Conservation (phyloP, 768 basidiomycete genomes). For the Kwoniella bestiolae region DNA sequence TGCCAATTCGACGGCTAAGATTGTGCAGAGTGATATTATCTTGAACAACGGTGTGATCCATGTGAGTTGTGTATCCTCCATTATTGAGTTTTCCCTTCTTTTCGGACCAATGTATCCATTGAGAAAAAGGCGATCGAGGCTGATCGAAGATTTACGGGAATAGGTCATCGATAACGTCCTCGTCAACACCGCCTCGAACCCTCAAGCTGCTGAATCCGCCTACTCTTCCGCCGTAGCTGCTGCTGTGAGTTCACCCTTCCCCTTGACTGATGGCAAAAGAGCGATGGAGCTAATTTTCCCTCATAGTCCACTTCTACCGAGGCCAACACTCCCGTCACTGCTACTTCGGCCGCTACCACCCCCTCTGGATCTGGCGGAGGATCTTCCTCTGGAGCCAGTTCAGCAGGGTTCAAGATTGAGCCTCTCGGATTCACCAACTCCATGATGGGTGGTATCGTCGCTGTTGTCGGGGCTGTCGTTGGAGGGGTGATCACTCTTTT, state of each 20-base stretch:
- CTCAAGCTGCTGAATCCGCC: conserved; percentile 54
- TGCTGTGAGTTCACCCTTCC: conserved; percentile 19
- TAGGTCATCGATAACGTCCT: conserved; percentile 57
- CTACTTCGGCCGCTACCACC: conserved; percentile 36
- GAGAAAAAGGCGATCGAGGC: no score
- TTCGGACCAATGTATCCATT: no score
- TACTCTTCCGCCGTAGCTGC: conserved; percentile 36
- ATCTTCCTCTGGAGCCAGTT: conserved; percentile 25
- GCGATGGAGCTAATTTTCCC: no score
- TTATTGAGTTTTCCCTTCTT: no score
- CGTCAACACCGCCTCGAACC: conserved; percentile 55
- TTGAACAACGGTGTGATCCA: conserved; percentile 73
- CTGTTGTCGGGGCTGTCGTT: conserved; percentile 34
- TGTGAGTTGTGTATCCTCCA: no score
- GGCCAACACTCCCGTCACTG: conserved; percentile 38
- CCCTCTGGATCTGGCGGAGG: conserved; percentile 21
- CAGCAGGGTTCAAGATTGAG: conserved; percentile 25
- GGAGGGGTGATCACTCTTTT: conserved; percentile 39
- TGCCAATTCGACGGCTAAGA: conserved; percentile 62
- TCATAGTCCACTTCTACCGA: conserved; percentile 43
- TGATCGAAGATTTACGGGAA: background rate
- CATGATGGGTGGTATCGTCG: conserved; percentile 37
- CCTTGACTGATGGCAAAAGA: no score
- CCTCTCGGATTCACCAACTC: conserved; percentile 18
- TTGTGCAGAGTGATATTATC: conserved; percentile 67